Evolutionary conservation across 2,329 filamentous ascomycete species (phyloP).

Genomic region (Sclerotiophoma versabilis): DNA sequence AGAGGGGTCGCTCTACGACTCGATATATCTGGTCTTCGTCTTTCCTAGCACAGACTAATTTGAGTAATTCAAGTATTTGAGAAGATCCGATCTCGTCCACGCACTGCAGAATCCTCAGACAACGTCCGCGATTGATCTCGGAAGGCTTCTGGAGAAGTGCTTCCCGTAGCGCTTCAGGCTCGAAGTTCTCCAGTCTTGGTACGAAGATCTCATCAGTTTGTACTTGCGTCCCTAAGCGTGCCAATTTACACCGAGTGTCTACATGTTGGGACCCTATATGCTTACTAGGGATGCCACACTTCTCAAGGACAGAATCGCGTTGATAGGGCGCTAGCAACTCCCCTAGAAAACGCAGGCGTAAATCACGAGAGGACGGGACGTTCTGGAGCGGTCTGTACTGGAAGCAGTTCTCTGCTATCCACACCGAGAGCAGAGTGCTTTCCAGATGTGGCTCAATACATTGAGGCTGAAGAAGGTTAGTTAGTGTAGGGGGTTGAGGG

Average conservation of each 20-base stretch:
- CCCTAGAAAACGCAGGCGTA: not conserved
- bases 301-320: not conserved
- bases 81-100: not conserved
- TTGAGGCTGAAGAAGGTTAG: not conserved
- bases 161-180: not conserved
- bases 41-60: not conserved
- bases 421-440: not conserved
- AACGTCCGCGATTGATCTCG: not conserved
- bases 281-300: not conserved
- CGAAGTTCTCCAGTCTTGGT: not conserved
- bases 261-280: not conserved
- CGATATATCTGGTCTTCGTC: not conserved
- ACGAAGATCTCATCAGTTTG: not conserved
- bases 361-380: not conserved
- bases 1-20: not conserved
- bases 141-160: not conserved
- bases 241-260: not conserved
- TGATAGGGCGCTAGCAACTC: not conserved
- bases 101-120: not conserved
- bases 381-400: not conserved
- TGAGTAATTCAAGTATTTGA: not conserved
- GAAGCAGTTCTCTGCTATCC: not conserved
- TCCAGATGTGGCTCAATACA: not conserved
- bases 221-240: not conserved
- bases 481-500: not conserved